Evolutionary conservation across 148 eudicot genomes (phyloP).

Genomic region (Nepenthes gracilis): DNA sequence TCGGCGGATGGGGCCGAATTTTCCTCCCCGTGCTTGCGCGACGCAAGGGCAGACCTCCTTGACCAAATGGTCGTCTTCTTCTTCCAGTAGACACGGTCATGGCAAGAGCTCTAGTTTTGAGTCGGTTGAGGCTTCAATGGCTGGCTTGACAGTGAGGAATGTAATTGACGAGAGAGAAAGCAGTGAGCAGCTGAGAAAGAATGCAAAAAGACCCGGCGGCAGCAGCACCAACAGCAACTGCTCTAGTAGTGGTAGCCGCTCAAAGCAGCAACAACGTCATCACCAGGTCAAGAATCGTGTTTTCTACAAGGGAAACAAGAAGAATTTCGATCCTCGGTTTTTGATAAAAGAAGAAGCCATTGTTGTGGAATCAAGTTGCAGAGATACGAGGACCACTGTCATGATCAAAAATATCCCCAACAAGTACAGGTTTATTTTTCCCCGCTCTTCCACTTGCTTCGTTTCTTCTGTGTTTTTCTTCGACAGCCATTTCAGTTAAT

Average conservation of each 20-base stretch:
- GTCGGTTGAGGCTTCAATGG: background rate
- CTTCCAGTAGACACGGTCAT: background rate
- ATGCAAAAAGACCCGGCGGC: background rate
- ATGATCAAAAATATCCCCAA: slow-evolving; percentile 99
- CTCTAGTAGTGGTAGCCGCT: background rate
- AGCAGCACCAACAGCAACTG: background rate
- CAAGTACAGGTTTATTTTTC: slow-evolving; percentile 59
- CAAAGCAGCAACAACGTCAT: background rate
- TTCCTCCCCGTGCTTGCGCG: background rate
- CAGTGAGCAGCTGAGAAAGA: background rate
- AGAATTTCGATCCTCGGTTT: slow-evolving; percentile 55
- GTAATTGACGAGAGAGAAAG: background rate
- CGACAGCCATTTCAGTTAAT: background rate
- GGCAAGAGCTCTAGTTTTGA: background rate
- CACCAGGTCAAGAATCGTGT: background rate
- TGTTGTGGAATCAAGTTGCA: slow-evolving; percentile 17
- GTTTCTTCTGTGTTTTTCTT: background rate
- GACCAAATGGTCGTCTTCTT: background rate
- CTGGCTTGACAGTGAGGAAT: background rate
- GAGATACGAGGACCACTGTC: slow-evolving; percentile 78
- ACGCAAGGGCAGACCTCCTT: too few species aligned
- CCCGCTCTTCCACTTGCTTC: background rate
- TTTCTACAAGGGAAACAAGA: slow-evolving; percentile 3
- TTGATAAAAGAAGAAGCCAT: slow-evolving; percentile 66
- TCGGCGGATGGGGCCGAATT: background rate